Evolutionary conservation across 306 rosid species (phyloP).

Genomic region (Cucumis hystrix): DNA sequence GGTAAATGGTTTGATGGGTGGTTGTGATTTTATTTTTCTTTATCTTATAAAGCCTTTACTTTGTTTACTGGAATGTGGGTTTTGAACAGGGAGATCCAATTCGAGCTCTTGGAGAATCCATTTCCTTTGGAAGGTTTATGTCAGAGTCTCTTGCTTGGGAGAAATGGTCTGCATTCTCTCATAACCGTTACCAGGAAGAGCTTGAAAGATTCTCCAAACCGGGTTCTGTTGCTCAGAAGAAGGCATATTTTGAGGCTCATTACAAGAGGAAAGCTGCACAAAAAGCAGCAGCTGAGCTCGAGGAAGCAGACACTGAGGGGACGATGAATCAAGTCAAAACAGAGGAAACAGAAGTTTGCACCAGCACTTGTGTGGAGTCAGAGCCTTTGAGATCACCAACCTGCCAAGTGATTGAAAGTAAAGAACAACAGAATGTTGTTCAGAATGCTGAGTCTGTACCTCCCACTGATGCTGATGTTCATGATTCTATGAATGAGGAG

Average conservation of each 20-base stretch:
- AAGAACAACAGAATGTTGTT: conserved; percentile 11
- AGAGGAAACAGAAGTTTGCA: conserved; percentile 4
- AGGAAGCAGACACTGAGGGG: conserved; percentile 24
- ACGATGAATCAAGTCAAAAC: conserved; percentile 9
- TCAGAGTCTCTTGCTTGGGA: conserved; percentile 71
- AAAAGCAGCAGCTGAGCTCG: conserved; percentile 39
- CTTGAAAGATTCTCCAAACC: conserved; percentile 68
- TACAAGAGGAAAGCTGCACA: conserved; percentile 70
- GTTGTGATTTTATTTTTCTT: not conserved
- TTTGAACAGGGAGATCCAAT: conserved; percentile 33
- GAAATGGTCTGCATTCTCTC: conserved; percentile 74
- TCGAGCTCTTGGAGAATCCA: conserved; percentile 53
- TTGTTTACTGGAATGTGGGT: not conserved
- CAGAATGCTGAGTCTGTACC: conserved; percentile 11
- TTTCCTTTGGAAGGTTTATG: conserved; percentile 82
- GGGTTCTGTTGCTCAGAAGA: conserved; percentile 84
- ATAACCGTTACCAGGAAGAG: conserved; percentile 74
- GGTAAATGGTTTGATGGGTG: not conserved
- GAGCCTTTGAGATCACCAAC: conserved; percentile 6
- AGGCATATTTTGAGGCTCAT: conserved; percentile 89
- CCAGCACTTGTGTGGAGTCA: not conserved
- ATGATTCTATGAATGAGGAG: conserved; percentile 14
- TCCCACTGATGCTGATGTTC: conserved; percentile 10
- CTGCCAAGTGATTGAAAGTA: conserved; percentile 11
- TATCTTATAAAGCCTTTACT: not conserved